These are phyloP conservation scores for Curvularia sp. DNA, from an alignment of 2,329 filamentous ascomycete species.

Conservation along the genomic window DNA sequence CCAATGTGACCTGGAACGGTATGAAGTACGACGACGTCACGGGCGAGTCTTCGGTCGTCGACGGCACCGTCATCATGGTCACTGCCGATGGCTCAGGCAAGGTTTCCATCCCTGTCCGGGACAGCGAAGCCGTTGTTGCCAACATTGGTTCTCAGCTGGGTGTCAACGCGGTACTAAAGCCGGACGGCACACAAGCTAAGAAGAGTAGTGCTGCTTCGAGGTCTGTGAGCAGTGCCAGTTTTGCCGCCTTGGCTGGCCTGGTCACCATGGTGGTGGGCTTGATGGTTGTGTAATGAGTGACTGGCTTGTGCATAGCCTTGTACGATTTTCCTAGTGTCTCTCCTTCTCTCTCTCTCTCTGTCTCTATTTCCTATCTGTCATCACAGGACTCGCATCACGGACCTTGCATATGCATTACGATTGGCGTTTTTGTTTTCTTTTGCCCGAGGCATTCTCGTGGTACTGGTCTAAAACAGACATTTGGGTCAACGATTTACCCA, in stretches of 20 bases:
- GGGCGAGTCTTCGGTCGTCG: constrained; percentile 50
- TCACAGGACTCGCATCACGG: constrained; percentile 9
- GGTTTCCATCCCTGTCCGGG: constrained; percentile 46
- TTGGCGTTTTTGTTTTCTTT: constrained; percentile 11
- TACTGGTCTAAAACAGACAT: background rate
- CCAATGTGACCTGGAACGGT: constrained; percentile 57
- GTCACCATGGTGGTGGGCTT: constrained; percentile 21
- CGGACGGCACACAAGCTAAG: constrained; percentile 35
- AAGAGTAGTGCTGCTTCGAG: constrained; percentile 37
- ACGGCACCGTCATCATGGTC: constrained; percentile 41
- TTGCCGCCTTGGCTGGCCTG: constrained; percentile 19
- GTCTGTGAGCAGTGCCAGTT: constrained; percentile 16
- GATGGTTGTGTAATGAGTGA: constrained; percentile 7
- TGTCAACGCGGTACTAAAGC: constrained; percentile 39
- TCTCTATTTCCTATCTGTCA: background rate
- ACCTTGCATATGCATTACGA: constrained; percentile 21
- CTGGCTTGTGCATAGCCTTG: background rate
- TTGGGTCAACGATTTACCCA: background rate
- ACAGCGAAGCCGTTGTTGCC: constrained; percentile 57
- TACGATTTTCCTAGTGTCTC: constrained; percentile 3
- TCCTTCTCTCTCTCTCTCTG: background rate
- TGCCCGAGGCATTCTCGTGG: background rate
- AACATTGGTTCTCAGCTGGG: constrained; percentile 53
- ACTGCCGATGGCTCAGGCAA: constrained; percentile 33
- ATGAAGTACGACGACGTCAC: constrained; percentile 54